Base-by-base conservation (phyloP, 1,139 yeast genomes). In the Candida pseudoviswanathii region DNA sequence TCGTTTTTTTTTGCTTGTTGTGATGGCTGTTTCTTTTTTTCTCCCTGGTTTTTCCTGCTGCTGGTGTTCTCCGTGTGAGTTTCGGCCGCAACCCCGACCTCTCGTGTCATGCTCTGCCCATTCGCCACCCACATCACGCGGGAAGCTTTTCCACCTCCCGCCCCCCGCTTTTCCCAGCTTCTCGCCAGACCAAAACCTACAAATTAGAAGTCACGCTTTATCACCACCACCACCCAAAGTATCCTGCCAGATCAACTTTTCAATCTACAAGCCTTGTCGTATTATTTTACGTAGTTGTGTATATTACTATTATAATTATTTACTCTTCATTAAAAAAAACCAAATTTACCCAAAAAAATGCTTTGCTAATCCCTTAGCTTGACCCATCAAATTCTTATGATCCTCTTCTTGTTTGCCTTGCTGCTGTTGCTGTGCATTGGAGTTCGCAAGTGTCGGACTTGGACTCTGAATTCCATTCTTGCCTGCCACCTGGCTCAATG, bases 401-500 rank as follows among this genome's bases (percentile, higher is more conserved):
- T 49, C 47, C 5, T 46, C 45, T 10, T 43, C 44, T 27, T 43
- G 25, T 36, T 33, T 31, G 30, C 26, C 22, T 42, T 43, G 32
- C 31, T 32, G 42, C 30, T 27, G 30, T 40, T 27, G 27, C 32
- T 40, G 42, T 44, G 4, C 16, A 39, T 27, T 44, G n/a, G 9
- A 21, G 38, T 36, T 46, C 6, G 30, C 27, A 33, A 29, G n/a
- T 9, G 37, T 16, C 4, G 68, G 65, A 22, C 71, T 62, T 10
- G 75, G 76, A 60, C 68, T 64, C 25, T 60, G 58, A 42, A 73
- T 70, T 4, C 78, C 77, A 53, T 64, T 73, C 46, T 62, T 67
- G 9, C 77, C 84, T 2, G 85, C 85, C 24, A 81, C 81, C 54
- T 78, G 81, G 45, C 81, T 77, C 38, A 80, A 64, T 8, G 82